phyloP scores from a whole-genome alignment of 208 protist species.

The Trypanosoma avium region DNA sequence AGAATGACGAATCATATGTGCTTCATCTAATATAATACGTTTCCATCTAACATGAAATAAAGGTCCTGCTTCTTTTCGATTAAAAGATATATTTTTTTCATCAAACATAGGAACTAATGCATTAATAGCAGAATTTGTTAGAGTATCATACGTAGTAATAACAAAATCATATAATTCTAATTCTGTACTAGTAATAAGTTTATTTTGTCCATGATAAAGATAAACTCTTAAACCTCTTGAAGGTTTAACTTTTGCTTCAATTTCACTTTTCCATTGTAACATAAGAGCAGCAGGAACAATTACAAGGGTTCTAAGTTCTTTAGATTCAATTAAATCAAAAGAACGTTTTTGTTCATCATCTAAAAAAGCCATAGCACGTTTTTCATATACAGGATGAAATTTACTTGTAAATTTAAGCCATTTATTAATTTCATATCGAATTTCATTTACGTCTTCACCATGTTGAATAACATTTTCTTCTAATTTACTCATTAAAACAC shows the following conservation, averaged over 20 bases:
- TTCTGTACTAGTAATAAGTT: constrained; percentile 65
- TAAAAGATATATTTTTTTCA: constrained; percentile 54
- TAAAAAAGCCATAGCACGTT: constrained; percentile 68
- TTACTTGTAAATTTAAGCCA: constrained; percentile 84
- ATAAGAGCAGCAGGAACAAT: constrained; percentile 92
- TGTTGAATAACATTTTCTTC: constrained; percentile 25
- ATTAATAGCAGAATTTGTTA: constrained; percentile 61
- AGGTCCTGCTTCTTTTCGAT: constrained; percentile 61
- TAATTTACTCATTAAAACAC: constrained; percentile 40
- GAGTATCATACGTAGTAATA: constrained; percentile 91
- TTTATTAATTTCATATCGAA: constrained; percentile 72
- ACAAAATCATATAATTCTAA: constrained; percentile 92
- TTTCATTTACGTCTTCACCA: constrained; percentile 18
- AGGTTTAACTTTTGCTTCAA: constrained; percentile 73
- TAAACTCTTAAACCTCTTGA: constrained; percentile 56
- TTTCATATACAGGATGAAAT: constrained; percentile 79
- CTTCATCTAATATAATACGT: constrained; percentile 94
- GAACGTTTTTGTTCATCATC: constrained; percentile 75
- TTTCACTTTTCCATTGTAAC: constrained; percentile 92
- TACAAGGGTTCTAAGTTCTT: constrained; percentile 90
- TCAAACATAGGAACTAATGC: constrained; percentile 73
- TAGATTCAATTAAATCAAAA: constrained; percentile 78
- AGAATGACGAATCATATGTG: constrained; percentile 91
- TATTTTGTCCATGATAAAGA: constrained; percentile 83
- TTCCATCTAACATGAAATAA: constrained; percentile 92